Percentiles rank a stretch among this genome's conserved stretches.
phyloP scores from a whole-genome alignment of 495 filamentous ascomycete species.

The Chaetomium cochliodes region DNA sequence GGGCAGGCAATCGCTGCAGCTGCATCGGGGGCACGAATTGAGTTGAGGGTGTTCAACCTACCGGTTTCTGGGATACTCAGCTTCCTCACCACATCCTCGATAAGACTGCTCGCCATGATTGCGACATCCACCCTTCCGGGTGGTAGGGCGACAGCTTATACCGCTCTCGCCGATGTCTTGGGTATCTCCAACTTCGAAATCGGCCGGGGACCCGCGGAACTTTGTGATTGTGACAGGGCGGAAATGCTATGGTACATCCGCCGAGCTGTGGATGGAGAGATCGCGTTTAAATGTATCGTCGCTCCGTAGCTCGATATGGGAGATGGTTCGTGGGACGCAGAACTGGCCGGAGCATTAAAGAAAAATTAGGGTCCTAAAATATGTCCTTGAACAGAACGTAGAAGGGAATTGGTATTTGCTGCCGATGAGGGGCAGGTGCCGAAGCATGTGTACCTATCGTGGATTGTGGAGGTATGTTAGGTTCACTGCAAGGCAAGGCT shows the following conservation, averaged over 20 bases:
- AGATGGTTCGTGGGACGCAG: no score
- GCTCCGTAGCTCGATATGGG: no score
- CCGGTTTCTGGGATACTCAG: slow-evolving; percentile 53
- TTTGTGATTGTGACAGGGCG: neutral
- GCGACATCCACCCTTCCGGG: slow-evolving; percentile 35
- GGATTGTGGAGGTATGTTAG: neutral
- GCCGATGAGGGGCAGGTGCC: neutral
- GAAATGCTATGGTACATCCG: neutral
- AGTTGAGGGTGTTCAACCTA: slow-evolving; percentile 28
- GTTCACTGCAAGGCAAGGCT: slow-evolving; percentile 10
- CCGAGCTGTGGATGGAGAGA: neutral
- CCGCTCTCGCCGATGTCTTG: slow-evolving; percentile 3
- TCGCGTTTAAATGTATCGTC: no score
- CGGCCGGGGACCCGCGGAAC: neutral
- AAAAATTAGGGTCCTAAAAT: no score
- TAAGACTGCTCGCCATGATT: slow-evolving; percentile 52
- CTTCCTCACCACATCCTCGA: slow-evolving; percentile 55
- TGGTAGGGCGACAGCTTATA: slow-evolving; percentile 17
- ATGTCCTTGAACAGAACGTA: no score
- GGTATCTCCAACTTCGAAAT: neutral
- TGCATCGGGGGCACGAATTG: neutral
- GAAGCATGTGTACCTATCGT: neutral
- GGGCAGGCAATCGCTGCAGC: neutral
- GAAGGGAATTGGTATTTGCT: neutral
- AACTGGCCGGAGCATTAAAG: no score